phyloP scores from a whole-genome alignment of 352 stramenopile species.

The Paralagenidium karlingii region DNA sequence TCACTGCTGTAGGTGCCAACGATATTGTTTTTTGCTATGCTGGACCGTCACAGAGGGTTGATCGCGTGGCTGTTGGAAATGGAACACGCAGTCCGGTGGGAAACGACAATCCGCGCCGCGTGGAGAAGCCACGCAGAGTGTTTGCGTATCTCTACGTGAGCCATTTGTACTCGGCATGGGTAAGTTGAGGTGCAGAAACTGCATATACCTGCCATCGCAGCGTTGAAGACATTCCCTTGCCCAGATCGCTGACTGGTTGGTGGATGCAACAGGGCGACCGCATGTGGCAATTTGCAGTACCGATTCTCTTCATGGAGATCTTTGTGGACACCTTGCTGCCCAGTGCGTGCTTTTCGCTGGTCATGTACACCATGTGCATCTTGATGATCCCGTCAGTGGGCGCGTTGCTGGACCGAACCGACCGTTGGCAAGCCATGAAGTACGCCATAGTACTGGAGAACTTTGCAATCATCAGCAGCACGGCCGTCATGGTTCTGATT shows the following conservation, averaged over 20 bases:
- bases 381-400: constrained; percentile 55
- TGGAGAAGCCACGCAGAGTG: constrained; percentile 18
- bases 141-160: constrained; percentile 57
- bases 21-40: too few species aligned
- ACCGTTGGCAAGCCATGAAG: constrained; percentile 59
- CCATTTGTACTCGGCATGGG: constrained; percentile 68
- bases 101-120: too few species aligned
- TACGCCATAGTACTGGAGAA: constrained; percentile 64
- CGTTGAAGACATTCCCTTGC: too few species aligned
- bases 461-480: constrained; percentile 55
- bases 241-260: too few species aligned
- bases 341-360: constrained; percentile 55
- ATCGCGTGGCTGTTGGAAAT: too few species aligned
- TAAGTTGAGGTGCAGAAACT: too few species aligned
- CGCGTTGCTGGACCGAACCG: constrained; percentile 39
- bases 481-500: constrained; percentile 41
- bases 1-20: constrained; percentile 26
- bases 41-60: too few species aligned
- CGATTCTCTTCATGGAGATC: constrained; percentile 78
- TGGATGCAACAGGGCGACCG: constrained; percentile 59
- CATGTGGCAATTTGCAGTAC: constrained; percentile 73
- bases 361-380: constrained; percentile 65
- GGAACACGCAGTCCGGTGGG: too few species aligned
- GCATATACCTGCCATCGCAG: too few species aligned
- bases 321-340: constrained; percentile 72